Conservation (phyloP, 2,329 filamentous ascomycete species). For the Penicillium thymicola region DNA sequence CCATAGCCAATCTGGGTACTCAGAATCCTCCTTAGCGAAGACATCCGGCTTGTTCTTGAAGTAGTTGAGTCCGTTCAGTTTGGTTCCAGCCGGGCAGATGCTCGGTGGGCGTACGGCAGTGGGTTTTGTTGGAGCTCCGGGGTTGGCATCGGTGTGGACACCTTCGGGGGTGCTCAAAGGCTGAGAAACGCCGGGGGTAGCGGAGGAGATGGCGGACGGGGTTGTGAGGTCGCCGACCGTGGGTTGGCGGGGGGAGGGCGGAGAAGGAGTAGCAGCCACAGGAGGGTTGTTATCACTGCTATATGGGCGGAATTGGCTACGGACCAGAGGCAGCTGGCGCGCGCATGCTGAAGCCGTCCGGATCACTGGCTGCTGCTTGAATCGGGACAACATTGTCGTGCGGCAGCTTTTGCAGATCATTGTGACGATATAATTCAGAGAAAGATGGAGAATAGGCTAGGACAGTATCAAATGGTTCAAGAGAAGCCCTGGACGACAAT, state of each 20-base stretch:
- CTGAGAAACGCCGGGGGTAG: constrained; percentile 41
- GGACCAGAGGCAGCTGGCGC: constrained; percentile 30
- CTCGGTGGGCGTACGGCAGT: constrained; percentile 32
- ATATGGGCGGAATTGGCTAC: constrained; percentile 32
- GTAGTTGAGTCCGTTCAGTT: constrained; percentile 45
- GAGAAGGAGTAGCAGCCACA: constrained; percentile 29
- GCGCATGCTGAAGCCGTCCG: constrained; percentile 28
- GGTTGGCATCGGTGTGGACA: constrained; percentile 27
- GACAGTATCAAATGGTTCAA: background rate
- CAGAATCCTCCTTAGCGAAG: constrained; percentile 45
- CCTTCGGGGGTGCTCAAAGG: constrained; percentile 40
- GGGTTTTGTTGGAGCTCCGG: constrained; percentile 28
- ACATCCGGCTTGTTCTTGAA: constrained; percentile 47
- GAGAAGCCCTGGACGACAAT: background rate
- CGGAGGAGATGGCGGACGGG: constrained; percentile 39
- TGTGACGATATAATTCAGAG: constrained; percentile 3
- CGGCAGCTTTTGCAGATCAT: constrained; percentile 46
- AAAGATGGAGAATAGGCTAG: background rate
- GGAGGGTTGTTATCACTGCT: constrained; percentile 31
- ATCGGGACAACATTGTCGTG: constrained; percentile 38
- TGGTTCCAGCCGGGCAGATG: constrained; percentile 40
- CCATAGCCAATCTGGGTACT: constrained; percentile 51
- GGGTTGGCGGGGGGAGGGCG: constrained; percentile 33
- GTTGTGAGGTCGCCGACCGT: constrained; percentile 31
- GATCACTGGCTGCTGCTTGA: constrained; percentile 33